Evolutionary conservation across 345 rosid genomes (phyloP), one percentile per base, ranked within the genome.

Genomic region (Gossypium herbaceum): DNA sequence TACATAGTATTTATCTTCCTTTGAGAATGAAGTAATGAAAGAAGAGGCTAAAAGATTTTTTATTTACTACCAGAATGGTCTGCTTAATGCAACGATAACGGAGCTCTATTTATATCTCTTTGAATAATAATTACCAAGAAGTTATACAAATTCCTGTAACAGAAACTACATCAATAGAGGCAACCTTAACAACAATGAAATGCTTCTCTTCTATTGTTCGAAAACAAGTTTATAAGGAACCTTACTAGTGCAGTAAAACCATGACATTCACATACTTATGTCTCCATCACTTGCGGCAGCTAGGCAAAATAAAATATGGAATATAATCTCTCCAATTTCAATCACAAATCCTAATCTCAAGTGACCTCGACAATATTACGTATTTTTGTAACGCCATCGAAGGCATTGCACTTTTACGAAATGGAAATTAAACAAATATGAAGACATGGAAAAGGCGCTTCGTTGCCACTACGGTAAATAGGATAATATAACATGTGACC

Each of bases 1-100:
- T 7, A 67, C 47, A n/a, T 25, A 45, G 71, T 54, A 67, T 67
- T 44, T 67, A 67, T 22, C 71, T 44, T 45, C 17, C 71, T 20
- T 45, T 45, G 9, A 19, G 17, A 66, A 52, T 20, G 41, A 34
- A 34, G 7, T 34, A 34, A 7, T 34, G 41, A 41, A 64, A 9
- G 10, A 66, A 66, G n/a, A 44, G 29, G n/a, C 71, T 65, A 25
- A n/a, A 64, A 43, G 16, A 43, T 3, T 43, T 65, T n/a, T 16
- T 41, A 43, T 43, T 19, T 43, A 6, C 10, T 19, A 43, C 6
- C 51, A 43, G 16, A 10, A 19, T 0, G 11, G 29, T 65, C 51
- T 4, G 27, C 52, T 43, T 19, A 65, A 65, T 65, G 29, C 52
- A 19, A 44, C 44, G 4, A 34, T 34, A 9, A 57, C 20, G 29